A percentile compares a stretch with the other conserved stretches of the same genome.
phyloP scores from a whole-genome alignment of 2,329 filamentous ascomycete species.

The Colletotrichum nymphaeae region DNA sequence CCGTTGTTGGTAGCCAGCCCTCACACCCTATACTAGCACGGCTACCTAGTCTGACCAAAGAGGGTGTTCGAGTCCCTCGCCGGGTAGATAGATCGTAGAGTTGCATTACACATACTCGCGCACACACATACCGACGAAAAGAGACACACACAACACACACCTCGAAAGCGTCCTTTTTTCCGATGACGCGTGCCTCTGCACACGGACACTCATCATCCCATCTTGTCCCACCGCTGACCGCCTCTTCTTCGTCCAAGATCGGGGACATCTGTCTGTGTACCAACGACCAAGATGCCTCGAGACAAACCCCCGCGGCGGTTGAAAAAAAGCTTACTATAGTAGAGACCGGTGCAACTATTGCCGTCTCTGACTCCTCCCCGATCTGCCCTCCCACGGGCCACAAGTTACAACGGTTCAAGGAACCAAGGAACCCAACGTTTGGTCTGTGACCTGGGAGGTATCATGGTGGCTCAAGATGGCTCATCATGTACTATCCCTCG shows the following conservation, averaged over 20 bases:
- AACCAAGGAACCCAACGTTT: background rate
- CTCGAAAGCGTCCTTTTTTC: background rate
- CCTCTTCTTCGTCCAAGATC: conserved; percentile 25
- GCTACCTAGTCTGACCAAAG: background rate
- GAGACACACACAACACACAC: too few relatives aligned
- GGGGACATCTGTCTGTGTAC: background rate
- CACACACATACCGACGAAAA: background rate
- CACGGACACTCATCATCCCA: background rate
- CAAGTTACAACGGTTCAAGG: too few relatives aligned
- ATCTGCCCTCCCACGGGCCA: background rate
- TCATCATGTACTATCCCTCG: background rate
- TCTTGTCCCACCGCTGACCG: conserved; percentile 17
- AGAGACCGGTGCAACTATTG: background rate
- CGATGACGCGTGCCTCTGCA: background rate
- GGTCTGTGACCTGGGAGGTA: conserved; percentile 14
- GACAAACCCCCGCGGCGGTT: background rate
- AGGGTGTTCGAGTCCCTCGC: background rate
- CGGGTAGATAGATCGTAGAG: background rate
- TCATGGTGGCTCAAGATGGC: conserved; percentile 26
- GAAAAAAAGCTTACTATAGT: background rate
- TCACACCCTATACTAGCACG: too few relatives aligned
- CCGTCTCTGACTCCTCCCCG: conserved; percentile 13
- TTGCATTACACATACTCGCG: background rate
- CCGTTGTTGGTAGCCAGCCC: background rate
- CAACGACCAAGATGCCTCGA: background rate